phyloP scores from a whole-genome alignment of 169 alveolate species.

The Plasmodium fragile region DNA sequence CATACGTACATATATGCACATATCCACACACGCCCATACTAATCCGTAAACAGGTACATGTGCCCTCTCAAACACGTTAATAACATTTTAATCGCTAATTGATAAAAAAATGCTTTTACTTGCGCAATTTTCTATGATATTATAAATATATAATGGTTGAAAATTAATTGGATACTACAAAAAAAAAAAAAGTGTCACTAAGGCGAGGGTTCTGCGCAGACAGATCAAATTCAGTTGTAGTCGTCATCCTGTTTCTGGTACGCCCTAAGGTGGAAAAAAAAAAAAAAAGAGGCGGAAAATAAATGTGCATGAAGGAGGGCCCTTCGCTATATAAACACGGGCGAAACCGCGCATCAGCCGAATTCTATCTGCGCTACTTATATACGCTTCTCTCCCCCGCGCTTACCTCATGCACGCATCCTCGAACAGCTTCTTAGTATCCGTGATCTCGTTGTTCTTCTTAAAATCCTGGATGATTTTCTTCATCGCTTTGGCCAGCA shows the following conservation, averaged over 20 bases:
- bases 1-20: background rate
- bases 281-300: background rate
- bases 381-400: background rate
- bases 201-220: background rate
- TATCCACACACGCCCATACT: background rate
- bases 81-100: constrained; percentile 17
- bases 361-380: background rate
- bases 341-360: background rate
- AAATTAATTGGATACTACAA: constrained; percentile 15
- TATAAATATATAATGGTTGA: constrained; percentile 11
- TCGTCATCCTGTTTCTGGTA: constrained; percentile 73
- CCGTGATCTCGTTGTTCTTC: constrained; percentile 57
- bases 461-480: constrained; percentile 73
- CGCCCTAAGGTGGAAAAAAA: constrained; percentile 54
- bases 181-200: constrained; percentile 16
- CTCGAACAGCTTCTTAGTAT: constrained; percentile 65
- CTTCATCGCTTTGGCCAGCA: constrained; percentile 88
- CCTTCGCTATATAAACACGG: background rate
- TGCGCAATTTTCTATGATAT: constrained; percentile 21
- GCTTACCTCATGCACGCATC: constrained; percentile 70
- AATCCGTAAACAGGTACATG: background rate
- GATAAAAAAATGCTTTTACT: constrained; percentile 6
- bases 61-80: constrained; percentile 53
- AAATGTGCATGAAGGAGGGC: background rate
- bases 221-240: background rate